Base-by-base conservation (phyloP, 2,329 filamentous ascomycete species). In the Claviceps capensis region DNA sequence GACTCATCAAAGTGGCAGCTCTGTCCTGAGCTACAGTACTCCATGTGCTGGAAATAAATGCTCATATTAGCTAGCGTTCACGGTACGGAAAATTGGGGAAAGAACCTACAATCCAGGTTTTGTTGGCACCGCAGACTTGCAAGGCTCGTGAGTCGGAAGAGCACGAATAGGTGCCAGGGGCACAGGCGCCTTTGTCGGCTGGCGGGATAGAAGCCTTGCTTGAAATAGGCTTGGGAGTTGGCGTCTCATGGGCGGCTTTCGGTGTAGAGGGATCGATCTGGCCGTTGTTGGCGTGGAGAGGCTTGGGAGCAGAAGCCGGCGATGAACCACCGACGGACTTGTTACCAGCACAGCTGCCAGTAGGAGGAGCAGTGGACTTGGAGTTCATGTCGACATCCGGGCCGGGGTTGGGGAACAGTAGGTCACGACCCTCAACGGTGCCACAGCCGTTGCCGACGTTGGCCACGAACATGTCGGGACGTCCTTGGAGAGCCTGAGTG, bases 391-490 rank as follows among this genome's bases (percentile, higher is more conserved):
- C 41, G 13, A 79, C 71, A 52, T 74, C 70, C 1, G 71, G 66
- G 9, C 83, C 84, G 1, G 83, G 79, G 43, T 78, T 63, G n/a
- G 84, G 83, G 66, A 82, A 86, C 53, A 73, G 62, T 19, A 84
- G 73, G 54, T 83, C 77, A 48, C 72, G 64, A 16, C 71, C 70
- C 55, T 80, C 76, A 0, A 66, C 65, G 11, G 79, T 83, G 22
- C 63, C 67, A 65, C 82, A 86, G 36, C 67, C 71, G 41, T 77
- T 75, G 19, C 66, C 67, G 40, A 86, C 65, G 62, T 87, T 87
- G 61, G 82, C 83, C 41, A 80, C 72, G 63, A 87, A 88, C 62
- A 88, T 74, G 17, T 72, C 64, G 0, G 85, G 83, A 0, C 84
- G 75, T 30, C 65, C 63, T 40, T 68, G 66, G 61, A 83, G 78